Percentiles rank a stretch among this genome's conserved stretches.
These are phyloP conservation scores for Naumovozyma castellii DNA, from an alignment of 805 yeast genomes.

Conservation along the genomic window DNA sequence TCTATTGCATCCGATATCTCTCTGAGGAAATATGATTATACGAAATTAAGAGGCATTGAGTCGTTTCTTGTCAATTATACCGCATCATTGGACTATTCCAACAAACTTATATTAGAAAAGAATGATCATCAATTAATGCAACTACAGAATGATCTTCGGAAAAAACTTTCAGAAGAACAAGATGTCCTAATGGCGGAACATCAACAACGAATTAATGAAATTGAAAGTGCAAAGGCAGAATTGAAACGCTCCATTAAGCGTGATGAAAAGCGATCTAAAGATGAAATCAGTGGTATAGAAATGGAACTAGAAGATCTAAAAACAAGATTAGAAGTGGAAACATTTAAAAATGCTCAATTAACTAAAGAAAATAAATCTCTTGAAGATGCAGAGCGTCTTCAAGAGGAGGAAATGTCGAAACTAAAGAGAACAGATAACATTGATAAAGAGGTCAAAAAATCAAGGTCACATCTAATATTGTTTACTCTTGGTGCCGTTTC, in stretches of 20 bases:
- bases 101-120: conserved; percentile 9
- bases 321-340: conserved; percentile 14
- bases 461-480: not conserved
- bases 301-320: conserved; percentile 14
- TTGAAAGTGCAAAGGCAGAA: conserved; percentile 4
- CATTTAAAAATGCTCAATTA: conserved; percentile 7
- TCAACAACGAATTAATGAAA: conserved; percentile 5
- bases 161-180: conserved; percentile 9
- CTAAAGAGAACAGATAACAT: not conserved
- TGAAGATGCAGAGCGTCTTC: not conserved
- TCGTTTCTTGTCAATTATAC: conserved; percentile 41
- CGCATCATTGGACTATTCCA: conserved; percentile 8
- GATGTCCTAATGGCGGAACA: conserved; percentile 5
- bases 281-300: conserved; percentile 10
- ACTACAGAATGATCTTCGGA: conserved; percentile 9
- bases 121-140: conserved; percentile 9
- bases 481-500: conserved; percentile 2
- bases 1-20: conserved; percentile 42
- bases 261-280: conserved; percentile 3
- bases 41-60: conserved; percentile 43
- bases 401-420: not conserved
- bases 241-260: conserved; percentile 2
- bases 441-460: not conserved
- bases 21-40: conserved; percentile 46
- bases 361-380: conserved; percentile 1